Percentiles rank a stretch among this genome's conserved stretches.
Conservation (phyloP, 441 rosid genomes). For the Viola pubescens region DNA sequence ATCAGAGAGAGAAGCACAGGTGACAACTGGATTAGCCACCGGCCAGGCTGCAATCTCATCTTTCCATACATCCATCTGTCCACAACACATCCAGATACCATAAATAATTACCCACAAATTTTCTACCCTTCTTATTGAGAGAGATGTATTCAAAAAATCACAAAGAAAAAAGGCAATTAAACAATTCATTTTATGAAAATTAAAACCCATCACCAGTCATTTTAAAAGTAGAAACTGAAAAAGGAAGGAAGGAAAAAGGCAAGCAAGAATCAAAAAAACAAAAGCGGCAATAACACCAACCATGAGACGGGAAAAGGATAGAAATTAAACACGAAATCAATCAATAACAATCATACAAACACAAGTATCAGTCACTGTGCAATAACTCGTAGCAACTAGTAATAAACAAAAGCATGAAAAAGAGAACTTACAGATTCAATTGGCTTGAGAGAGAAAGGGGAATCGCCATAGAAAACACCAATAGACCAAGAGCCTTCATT, state of each 20-base stretch:
- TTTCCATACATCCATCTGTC: conserved; percentile 63
- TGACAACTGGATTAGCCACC: conserved; percentile 80
- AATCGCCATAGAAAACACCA: conserved; percentile 79
- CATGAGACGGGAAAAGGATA: not conserved
- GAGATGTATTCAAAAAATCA: too few species aligned
- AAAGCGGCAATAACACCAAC: conserved; percentile 4
- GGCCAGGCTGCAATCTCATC: conserved; percentile 85
- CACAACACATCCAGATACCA: conserved; percentile 13
- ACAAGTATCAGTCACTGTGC: not conserved
- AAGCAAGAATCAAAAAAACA: not conserved
- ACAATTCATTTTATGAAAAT: conserved; percentile 1
- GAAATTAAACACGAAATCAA: conserved; percentile 8
- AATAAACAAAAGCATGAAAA: not conserved
- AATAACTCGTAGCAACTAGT: not conserved
- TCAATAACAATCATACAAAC: not conserved
- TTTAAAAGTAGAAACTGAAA: not conserved
- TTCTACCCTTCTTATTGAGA: too few species aligned
- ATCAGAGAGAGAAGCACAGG: conserved; percentile 72
- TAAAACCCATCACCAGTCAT: not conserved
- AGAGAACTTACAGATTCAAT: conserved; percentile 65
- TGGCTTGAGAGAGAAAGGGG: conserved; percentile 83
- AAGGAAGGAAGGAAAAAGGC: not conserved
- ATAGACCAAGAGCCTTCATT: conserved; percentile 94
- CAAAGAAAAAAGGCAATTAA: not conserved
- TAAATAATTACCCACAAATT: too few species aligned